Base-by-base conservation (phyloP, 2,329 filamentous ascomycete species). In the Lasiodiplodia sp. region DNA sequence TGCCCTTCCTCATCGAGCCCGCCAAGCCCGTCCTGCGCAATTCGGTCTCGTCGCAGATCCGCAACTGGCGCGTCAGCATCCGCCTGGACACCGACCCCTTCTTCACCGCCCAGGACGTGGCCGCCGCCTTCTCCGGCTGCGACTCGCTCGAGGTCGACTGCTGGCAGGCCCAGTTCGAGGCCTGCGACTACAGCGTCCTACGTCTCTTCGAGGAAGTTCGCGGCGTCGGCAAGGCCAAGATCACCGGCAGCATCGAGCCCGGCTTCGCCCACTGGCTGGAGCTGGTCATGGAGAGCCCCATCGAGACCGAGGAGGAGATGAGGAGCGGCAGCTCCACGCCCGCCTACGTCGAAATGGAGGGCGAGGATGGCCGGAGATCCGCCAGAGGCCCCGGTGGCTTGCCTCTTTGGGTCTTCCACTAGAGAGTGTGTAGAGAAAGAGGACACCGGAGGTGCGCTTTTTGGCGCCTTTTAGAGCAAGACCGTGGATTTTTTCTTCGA, bases 141-240 rank as follows among this genome's bases (percentile, higher is more conserved):
- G 83, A 86, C 55, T 80, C 80, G 66, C 74, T 87, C 21, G 82
- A 83, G 65, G 75, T 87, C n/a, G 80, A 84, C 53, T 83, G 84
- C 4, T 85, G 83, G 72, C 83, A 86, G 73, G 74, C 80, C 2
- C 75, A 73, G 71, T 79, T 75, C 62, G 74, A 76, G 34, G 75
- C 72, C 14, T 82, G 79, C 28, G 81, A 83, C 68, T 81, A 81
- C 37, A 71, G 72, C 0, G 80, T 82, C 1, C 71, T 87, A 73
- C 77, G 71, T 57, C 72, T 84, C 44, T 85, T 86, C 69, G 80
- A 81, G 60, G 81, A 78, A 0, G 78, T 87, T 0, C 75, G 84
- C 65, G 84, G 81, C 0, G 83, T 87, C 4, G 74, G 77, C 52
- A 79, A 75, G 44, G 81, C 79, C n/a, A 78, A 72, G 51, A 77